Base-by-base conservation (phyloP, 2,329 filamentous ascomycete species). In the Hymenoscyphus occultus region DNA sequence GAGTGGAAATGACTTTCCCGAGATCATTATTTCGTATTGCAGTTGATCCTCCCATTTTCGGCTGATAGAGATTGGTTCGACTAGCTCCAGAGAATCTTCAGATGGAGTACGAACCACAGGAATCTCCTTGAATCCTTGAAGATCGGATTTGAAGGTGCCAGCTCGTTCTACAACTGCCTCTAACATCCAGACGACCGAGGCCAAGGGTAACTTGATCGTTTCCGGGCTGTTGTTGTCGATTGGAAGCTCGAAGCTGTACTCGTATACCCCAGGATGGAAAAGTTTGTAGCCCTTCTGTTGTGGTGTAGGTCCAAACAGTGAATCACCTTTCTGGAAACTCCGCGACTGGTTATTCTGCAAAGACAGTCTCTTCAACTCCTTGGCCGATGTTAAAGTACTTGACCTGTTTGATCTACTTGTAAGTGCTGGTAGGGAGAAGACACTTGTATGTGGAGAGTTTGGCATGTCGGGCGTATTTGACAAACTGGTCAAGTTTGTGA, bases 1-100 rank as follows among this genome's bases (percentile, higher is more conserved):
- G 5, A 91, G 76, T 0, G 89, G 88, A 70, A 92, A 92, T 0
- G 89, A 90, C 81, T 91, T 91, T 39, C 89, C 89, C 4, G 88
- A 91, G 39, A 91, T 91, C 69, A 92, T 87, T 70, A 91, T 91
- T 71, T 92, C 89, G 73, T 92, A 92, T 71, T 90, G 88, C 35
- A 91, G 78, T 73, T 91, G 89, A 69, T 91, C 88, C 72, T 91
- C 89, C 89, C 89, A 92, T 64, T 87, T 90, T 54, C 89, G 81
- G 65, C 87, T 90, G 70, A 92, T 91, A 9, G 89, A 89, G 71
- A 91, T 91, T 0, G 89, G 89, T 70, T 92, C 89, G 14, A 90
- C 86, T 68, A 90, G 84, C 74, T 91, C 89, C 60, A 91, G 74
- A 3, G 89, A 91, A 7, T 87, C 85, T 76, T 91, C 88, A 1